Base-by-base conservation (phyloP, 768 basidiomycete species). In the Podaxis sp. region DNA sequence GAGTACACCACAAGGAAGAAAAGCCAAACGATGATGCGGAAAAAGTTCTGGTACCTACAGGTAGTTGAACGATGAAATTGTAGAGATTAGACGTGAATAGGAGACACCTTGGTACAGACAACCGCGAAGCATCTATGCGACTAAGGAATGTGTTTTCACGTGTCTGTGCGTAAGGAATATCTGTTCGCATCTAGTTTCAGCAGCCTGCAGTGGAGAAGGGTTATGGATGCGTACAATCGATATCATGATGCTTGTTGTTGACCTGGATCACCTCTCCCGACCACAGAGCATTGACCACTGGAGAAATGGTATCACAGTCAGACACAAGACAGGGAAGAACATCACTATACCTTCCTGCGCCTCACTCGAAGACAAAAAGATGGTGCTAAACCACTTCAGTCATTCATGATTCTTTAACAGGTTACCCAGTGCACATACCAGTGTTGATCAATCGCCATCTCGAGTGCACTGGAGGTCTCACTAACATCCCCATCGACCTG, bases 381-480 rank as follows among this genome's bases (percentile, higher is more conserved):
- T 90, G 5, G 85, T 82, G 65, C 91, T 93, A 55, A 7, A 40
- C 14, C 23, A 38, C 1, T 14, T n/a, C 55, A 25, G 59, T 38
- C 35, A 42, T 16, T 48, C 23, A 42, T 14, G 37, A 51, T 4
- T 59, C 16, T 36, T 51, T 37, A 28, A 23, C 25, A 35, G 11
- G 11, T 37, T 13, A 38, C 10, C 21, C 13, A 32, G 32, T 32
- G 7, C 68, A 40, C 64, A 21, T 67, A 93, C 92, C 93, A 93
- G 66, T 93, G 86, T 57, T 91, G 84, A 71, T 98, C 95, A 62
- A 96, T 91, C n/a, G 95, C 94, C 71, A 88, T 76, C 71, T 98
- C 95, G 46, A 97, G 76, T 6, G 90, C 88, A 66, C 90, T 93
- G 4, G 84, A 77, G 65, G 86, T 81, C 46, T 87, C 88, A 61